Conservation (phyloP, 768 basidiomycete species). For the Suillus luteus region DNA sequence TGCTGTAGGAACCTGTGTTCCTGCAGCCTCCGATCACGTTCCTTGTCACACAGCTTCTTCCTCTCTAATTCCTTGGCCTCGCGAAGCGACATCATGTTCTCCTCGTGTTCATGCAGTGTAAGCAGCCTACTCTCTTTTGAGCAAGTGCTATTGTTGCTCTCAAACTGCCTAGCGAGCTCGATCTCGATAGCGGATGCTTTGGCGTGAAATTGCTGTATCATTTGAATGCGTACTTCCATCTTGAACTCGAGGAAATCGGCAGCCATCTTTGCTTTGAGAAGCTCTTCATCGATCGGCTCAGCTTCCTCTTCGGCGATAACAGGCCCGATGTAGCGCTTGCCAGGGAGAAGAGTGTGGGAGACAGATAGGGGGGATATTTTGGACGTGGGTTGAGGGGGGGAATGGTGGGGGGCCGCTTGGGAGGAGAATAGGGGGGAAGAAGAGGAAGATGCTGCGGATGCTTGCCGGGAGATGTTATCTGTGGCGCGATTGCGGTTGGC, state of each 20-base stretch:
- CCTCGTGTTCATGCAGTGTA: slow-evolving; percentile 34
- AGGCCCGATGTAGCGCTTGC: slow-evolving; percentile 37
- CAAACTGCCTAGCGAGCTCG: slow-evolving; percentile 29
- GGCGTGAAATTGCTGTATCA: slow-evolving; percentile 35
- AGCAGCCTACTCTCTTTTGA: slow-evolving; percentile 33
- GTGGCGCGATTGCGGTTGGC: slow-evolving; percentile 29
- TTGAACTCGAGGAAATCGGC: slow-evolving; percentile 34
- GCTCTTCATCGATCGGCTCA: slow-evolving; percentile 29
- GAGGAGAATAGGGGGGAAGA: slow-evolving; percentile 25
- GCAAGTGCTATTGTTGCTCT: slow-evolving; percentile 26
- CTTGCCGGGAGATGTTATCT: slow-evolving; percentile 32
- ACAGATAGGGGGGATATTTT: slow-evolving; percentile 30
- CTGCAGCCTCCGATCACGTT: slow-evolving; percentile 28
- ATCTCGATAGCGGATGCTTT: slow-evolving; percentile 34
- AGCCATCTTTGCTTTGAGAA: slow-evolving; percentile 36
- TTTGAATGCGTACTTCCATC: slow-evolving; percentile 34
- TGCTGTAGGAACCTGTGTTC: slow-evolving; percentile 17
- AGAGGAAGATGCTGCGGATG: slow-evolving; percentile 27
- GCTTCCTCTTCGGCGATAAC: slow-evolving; percentile 30
- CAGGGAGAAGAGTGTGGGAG: slow-evolving; percentile 23
- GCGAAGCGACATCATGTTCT: slow-evolving; percentile 34
- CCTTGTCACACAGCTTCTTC: slow-evolving; percentile 31
- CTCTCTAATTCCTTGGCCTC: slow-evolving; percentile 36
- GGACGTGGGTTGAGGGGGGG: slow-evolving; percentile 24
- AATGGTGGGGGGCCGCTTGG: slow-evolving; percentile 27